phyloP scores from a whole-genome alignment of 176 grass and related monocot genomes.

The Phoenix roebelenii region DNA sequence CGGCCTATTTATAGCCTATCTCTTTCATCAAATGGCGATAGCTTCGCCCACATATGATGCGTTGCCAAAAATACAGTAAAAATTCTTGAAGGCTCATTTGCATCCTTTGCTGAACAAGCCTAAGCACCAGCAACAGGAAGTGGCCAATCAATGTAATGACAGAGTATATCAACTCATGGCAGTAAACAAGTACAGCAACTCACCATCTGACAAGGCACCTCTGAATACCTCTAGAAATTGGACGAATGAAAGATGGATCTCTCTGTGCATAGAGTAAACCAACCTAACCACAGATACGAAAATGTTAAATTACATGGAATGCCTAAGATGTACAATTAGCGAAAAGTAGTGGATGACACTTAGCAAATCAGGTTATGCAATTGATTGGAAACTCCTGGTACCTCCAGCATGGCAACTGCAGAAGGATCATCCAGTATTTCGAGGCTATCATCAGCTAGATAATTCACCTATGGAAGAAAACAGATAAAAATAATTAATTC shows the following conservation, averaged over 20 bases:
- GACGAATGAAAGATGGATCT: conserved; percentile 82
- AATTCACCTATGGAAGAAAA: conserved; percentile 61
- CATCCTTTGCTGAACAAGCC: conserved; percentile 85
- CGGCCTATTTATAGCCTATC: conserved; percentile 67
- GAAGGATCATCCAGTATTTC: conserved; percentile 98
- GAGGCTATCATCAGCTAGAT: conserved; percentile 69
- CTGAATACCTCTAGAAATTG: conserved; percentile 70
- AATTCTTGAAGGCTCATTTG: conserved; percentile 56
- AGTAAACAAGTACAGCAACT: conserved; percentile 16
- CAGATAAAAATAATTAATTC: conserved; percentile 7
- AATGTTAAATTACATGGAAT: too few relatives aligned
- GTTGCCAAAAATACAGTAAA: conserved; percentile 60
- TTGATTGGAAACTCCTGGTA: conserved; percentile 14
- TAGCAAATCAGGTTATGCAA: too few relatives aligned
- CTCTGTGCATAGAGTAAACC: conserved; percentile 88
- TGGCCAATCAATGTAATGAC: conserved; percentile 7
- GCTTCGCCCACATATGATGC: conserved; percentile 61
- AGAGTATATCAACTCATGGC: background rate
- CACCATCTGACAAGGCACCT: conserved; percentile 91
- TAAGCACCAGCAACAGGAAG: conserved; percentile 22
- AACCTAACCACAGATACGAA: conserved; percentile 30
- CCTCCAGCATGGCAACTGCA: conserved; percentile 64
- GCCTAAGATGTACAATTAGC: too few relatives aligned
- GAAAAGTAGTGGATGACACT: too few relatives aligned
- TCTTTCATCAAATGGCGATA: conserved; percentile 95